Evolutionary conservation across 1,284 basidiomycete genomes (phyloP).

Genomic region (Clitocybe nebularis): DNA sequence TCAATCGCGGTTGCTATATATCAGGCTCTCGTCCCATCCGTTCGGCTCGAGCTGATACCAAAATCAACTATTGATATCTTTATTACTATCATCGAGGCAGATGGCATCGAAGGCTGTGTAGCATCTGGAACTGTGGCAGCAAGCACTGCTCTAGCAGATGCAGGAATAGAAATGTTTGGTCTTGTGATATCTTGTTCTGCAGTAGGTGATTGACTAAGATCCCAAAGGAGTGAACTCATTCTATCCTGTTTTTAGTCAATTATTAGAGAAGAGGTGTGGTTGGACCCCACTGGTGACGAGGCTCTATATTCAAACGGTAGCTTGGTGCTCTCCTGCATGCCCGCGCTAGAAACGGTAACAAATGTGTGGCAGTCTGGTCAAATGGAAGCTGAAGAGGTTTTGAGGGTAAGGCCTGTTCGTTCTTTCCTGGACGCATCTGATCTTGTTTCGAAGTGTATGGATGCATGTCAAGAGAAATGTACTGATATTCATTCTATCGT

Average conservation of each 20-base stretch:
- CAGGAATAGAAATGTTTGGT: slow-evolving; percentile 85
- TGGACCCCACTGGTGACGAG: slow-evolving; percentile 82
- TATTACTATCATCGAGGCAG: slow-evolving; percentile 87
- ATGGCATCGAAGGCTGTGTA: slow-evolving; percentile 83
- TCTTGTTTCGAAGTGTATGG: slow-evolving; percentile 50
- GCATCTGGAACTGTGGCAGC: slow-evolving; percentile 84
- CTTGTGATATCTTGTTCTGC: slow-evolving; percentile 77
- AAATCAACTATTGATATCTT: slow-evolving; percentile 94
- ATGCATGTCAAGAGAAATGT: slow-evolving; percentile 64
- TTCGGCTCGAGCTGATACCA: slow-evolving; percentile 87
- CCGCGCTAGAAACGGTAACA: slow-evolving; percentile 85
- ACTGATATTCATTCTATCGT: slow-evolving; percentile 72
- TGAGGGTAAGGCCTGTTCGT: slow-evolving; percentile 41
- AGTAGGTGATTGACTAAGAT: slow-evolving; percentile 38
- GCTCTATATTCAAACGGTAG: slow-evolving; percentile 50
- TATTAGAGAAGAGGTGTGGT: slow-evolving; percentile 51
- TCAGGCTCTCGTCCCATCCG: slow-evolving; percentile 82
- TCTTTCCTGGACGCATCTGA: neutral
- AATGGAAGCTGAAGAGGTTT: slow-evolving; percentile 44
- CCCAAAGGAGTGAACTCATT: too few species aligned
- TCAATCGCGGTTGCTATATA: slow-evolving; percentile 80
- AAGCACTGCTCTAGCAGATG: slow-evolving; percentile 85
- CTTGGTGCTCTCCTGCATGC: slow-evolving; percentile 79
- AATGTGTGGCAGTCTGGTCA: slow-evolving; percentile 78
- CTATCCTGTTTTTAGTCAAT: slow-evolving; percentile 41